phyloP scores from a whole-genome alignment of 202 grass and related monocot genomes.

The Alloteropsis angusta region DNA sequence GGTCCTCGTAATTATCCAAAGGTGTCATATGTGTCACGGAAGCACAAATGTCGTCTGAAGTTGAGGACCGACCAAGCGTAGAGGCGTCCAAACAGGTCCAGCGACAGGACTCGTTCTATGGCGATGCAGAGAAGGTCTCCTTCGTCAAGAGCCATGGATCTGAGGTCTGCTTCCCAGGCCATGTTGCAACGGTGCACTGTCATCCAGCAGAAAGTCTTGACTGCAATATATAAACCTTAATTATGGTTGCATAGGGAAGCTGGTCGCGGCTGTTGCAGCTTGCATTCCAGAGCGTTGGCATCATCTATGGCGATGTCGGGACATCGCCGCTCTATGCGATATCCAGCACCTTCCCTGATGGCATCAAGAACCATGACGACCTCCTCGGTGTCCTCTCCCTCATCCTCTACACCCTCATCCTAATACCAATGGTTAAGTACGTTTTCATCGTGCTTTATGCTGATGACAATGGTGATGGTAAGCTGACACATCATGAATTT shows the following conservation, averaged over 20 bases:
- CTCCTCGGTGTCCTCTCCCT: slow-evolving; percentile 66
- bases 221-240: neutral
- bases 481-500: neutral
- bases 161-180: slow-evolving; percentile 18
- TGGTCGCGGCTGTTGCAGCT: slow-evolving; percentile 44
- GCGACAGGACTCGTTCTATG: slow-evolving; percentile 39
- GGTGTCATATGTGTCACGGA: neutral
- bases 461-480: slow-evolving; percentile 79
- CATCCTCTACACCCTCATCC: slow-evolving; percentile 60
- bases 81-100: slow-evolving; percentile 11
- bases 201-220: neutral
- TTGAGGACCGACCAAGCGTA: slow-evolving; percentile 6
- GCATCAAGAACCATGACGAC: slow-evolving; percentile 48
- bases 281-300: slow-evolving; percentile 64
- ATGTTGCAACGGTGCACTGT: neutral
- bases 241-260: slow-evolving; percentile 25
- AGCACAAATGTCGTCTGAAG: slow-evolving; percentile 23
- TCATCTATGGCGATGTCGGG: slow-evolving; percentile 83
- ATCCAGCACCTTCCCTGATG: slow-evolving; percentile 57
- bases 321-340: slow-evolving; percentile 74
- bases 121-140: slow-evolving; percentile 49
- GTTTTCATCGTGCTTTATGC: slow-evolving; percentile 71
- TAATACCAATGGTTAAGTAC: slow-evolving; percentile 72
- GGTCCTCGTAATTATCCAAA: neutral
- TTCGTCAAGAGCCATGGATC: slow-evolving; percentile 17